Evolutionary conservation across 768 basidiomycete genomes (phyloP), one percentile per base, ranked within the genome.

Genomic region (Exidia glandulosa): DNA sequence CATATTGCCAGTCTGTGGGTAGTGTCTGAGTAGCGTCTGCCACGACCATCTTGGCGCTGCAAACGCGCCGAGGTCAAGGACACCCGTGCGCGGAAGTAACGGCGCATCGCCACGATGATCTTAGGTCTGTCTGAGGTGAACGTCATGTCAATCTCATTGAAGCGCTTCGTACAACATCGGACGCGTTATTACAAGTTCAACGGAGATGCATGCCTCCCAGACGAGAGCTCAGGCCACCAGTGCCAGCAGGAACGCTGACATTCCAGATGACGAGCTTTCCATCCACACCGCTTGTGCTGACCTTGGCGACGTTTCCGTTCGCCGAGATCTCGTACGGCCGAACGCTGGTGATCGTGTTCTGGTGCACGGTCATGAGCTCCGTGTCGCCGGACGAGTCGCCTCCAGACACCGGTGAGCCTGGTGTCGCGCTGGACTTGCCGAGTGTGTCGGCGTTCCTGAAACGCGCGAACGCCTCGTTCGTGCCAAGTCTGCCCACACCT

Each of bases 261-360:
- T 86, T 79, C 96, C 96, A 99, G 58, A 99, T 78, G 13, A 94
- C 92, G 64, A 99, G 73, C 68, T 85, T 86, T 2, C 96, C 96
- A 73, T 98, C 96, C 33, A 94, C 90, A 2, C 94, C 96, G 16
- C 86, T 86, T 23, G 94, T 96, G 70, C 89, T 93, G 62, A 99
- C 87, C 67, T 81, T 82, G 54, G 73, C 76, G 3, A 97, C 86
- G 2, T 75, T 73, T 0, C 83, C 85, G 13, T 76, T 78, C 2
- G 67, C 64, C 1, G 74, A 76, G 63, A 72, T 73, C 62, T 86
- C 86, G 67, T 89, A 96, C 30, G 89, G 76, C 60, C 93, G 76
- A 41, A 98, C 79, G 65, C 79, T 86, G n/a, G 93, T 97, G 73
- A 99, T 96, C 36, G 94, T 96, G 76, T 99, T 99, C 79, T 98